Conservation (phyloP, 2,329 filamentous ascomycete species). For the Didymella segeticola region DNA sequence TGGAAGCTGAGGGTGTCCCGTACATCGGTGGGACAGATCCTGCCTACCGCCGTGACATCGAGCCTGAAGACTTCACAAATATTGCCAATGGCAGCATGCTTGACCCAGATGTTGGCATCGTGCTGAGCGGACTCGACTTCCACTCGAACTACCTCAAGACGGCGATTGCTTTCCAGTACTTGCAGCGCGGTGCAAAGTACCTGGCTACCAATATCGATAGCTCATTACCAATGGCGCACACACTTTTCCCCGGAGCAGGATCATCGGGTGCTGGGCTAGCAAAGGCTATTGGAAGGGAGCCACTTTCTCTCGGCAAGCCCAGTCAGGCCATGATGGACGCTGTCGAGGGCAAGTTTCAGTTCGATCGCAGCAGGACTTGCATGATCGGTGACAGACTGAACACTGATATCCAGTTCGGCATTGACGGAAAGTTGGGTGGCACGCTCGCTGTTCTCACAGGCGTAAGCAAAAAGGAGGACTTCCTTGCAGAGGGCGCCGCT, state of each 20-base stretch:
- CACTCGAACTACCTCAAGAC: slow-evolving; percentile 96
- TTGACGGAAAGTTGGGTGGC: slow-evolving; percentile 88
- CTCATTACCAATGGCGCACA: slow-evolving; percentile 80
- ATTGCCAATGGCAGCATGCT: slow-evolving; percentile 77
- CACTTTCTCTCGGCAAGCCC: slow-evolving; percentile 86
- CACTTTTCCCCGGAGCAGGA: slow-evolving; percentile 91
- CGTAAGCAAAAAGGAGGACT: slow-evolving; percentile 84
- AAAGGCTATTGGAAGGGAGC: slow-evolving; percentile 67
- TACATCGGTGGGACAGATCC: slow-evolving; percentile 89
- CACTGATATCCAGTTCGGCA: slow-evolving; percentile 94
- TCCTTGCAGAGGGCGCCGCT: slow-evolving; percentile 71
- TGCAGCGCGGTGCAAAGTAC: slow-evolving; percentile 81
- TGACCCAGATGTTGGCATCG: slow-evolving; percentile 87
- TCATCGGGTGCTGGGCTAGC: slow-evolving; percentile 79
- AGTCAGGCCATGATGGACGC: slow-evolving; percentile 99
- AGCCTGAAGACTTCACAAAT: slow-evolving; percentile 77
- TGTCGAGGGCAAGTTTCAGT: slow-evolving; percentile 92
- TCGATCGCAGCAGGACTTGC: slow-evolving; percentile 83
- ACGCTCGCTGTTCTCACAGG: slow-evolving; percentile 91
- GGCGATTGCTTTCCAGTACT: slow-evolving; percentile 82
- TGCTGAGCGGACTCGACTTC: slow-evolving; percentile 90
- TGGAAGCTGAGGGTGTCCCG: slow-evolving; percentile 77
- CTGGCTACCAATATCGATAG: slow-evolving; percentile 93
- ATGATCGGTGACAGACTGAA: slow-evolving; percentile 96
- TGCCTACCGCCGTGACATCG: slow-evolving; percentile 76